These are phyloP conservation scores for Phytopythium helicoides DNA, from an alignment of 352 stramenopile species.

Conservation along the genomic window DNA sequence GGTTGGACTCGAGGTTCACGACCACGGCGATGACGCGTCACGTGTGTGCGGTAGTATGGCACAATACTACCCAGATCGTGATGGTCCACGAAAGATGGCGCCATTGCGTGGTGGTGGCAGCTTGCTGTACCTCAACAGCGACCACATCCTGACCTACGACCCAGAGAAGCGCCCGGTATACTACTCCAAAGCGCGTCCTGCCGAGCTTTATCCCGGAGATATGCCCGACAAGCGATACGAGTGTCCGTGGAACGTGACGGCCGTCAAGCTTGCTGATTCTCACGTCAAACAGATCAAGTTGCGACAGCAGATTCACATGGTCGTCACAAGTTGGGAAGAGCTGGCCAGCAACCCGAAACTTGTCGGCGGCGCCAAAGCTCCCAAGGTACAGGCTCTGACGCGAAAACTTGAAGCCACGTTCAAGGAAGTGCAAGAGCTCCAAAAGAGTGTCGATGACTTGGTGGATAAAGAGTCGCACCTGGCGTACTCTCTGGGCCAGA, in stretches of 20 bases:
- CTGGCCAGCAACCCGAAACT: not conserved
- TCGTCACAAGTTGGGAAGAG: conserved; percentile 20
- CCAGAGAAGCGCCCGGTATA: conserved; percentile 42
- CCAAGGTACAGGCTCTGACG: conserved; percentile 16
- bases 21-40: conserved; percentile 25
- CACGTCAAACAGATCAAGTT: conserved; percentile 39
- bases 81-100: conserved; percentile 4
- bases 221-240: conserved; percentile 41
- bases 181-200: conserved; percentile 41
- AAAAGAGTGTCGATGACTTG: conserved; percentile 10
- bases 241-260: conserved; percentile 55
- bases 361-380: conserved; percentile 10
- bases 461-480: conserved; percentile 20
- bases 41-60: conserved; percentile 53
- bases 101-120: conserved; percentile 10
- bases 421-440: not conserved
- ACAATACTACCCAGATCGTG: conserved; percentile 55
- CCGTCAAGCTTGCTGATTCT: conserved; percentile 27
- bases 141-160: conserved; percentile 51
- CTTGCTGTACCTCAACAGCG: conserved; percentile 67
- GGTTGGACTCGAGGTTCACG: conserved; percentile 38
- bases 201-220: conserved; percentile 43
- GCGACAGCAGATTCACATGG: conserved; percentile 47
- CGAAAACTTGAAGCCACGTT: not conserved
- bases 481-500: conserved; percentile 17